A percentile compares a stretch with the other conserved stretches of the same genome.
These are phyloP conservation scores for Wickerhamiella parazyma DNA, from an alignment of 805 yeast genomes.

Conservation along the genomic window DNA sequence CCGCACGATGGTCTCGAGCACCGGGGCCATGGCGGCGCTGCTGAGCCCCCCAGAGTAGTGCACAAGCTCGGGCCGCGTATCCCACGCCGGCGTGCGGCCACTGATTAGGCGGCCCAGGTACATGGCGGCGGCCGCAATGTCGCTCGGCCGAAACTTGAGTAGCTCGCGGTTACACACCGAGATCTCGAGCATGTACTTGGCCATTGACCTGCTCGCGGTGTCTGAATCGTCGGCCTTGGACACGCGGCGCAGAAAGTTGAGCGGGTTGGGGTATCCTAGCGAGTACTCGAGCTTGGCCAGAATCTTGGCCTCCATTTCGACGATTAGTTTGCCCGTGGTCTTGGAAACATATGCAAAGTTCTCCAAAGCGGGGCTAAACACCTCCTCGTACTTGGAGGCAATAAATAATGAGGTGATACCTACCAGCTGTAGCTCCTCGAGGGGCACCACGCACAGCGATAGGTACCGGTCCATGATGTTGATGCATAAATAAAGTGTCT, in stretches of 20 bases:
- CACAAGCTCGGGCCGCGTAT: slow-evolving; percentile 51
- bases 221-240: slow-evolving; percentile 88
- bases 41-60: slow-evolving; percentile 88
- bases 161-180: slow-evolving; percentile 64
- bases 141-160: slow-evolving; percentile 59
- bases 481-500: slow-evolving; percentile 69
- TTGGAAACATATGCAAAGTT: slow-evolving; percentile 82
- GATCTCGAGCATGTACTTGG: slow-evolving; percentile 70
- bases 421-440: slow-evolving; percentile 67
- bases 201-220: slow-evolving; percentile 67
- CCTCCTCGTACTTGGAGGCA: slow-evolving; percentile 91
- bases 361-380: slow-evolving; percentile 69
- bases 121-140: slow-evolving; percentile 81
- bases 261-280: slow-evolving; percentile 74
- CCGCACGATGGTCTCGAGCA: slow-evolving; percentile 60
- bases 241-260: slow-evolving; percentile 76
- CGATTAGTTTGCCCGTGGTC: slow-evolving; percentile 68
- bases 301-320: slow-evolving; percentile 71
- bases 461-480: slow-evolving; percentile 81
- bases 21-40: slow-evolving; percentile 55
- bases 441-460: slow-evolving; percentile 56
- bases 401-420: slow-evolving; percentile 78
- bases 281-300: slow-evolving; percentile 59
- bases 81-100: slow-evolving; percentile 53
- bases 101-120: slow-evolving; percentile 62